These are phyloP conservation scores for Tuber calosporum DNA, from an alignment of 495 filamentous ascomycete genomes.

Conservation along the genomic window DNA sequence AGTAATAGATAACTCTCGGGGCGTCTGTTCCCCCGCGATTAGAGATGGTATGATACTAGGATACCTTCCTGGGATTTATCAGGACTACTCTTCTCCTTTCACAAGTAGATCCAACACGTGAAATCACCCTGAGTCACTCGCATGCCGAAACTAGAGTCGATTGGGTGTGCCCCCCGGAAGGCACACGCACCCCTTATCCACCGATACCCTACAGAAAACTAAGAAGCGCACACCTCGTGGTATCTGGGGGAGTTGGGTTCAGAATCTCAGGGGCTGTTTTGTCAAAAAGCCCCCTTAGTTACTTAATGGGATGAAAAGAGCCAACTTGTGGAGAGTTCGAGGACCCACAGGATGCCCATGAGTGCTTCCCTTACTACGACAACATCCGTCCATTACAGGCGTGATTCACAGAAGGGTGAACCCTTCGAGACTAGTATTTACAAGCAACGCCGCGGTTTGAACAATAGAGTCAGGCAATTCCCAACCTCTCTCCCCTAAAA, in stretches of 20 bases:
- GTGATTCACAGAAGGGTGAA: neutral
- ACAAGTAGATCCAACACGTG: neutral
- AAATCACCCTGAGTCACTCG: neutral
- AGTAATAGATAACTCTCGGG: neutral
- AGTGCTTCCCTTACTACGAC: neutral
- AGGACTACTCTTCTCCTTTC: neutral
- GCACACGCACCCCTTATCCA: neutral
- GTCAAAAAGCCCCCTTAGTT: too few species aligned
- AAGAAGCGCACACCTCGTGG: neutral
- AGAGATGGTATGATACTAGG: neutral
- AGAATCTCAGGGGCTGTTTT: too few species aligned
- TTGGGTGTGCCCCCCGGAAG: neutral
- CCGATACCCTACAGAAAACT: neutral
- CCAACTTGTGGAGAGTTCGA: neutral
- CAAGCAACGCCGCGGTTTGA: neutral
- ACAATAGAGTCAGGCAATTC: neutral
- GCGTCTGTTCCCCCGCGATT: neutral
- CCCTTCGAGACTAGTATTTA: neutral
- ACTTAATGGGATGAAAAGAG: neutral
- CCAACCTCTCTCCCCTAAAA: neutral
- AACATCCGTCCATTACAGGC: neutral
- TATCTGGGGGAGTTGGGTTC: too few species aligned
- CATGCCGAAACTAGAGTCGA: neutral
- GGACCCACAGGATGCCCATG: neutral
- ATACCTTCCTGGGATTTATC: neutral